A percentile compares a stretch with the other conserved stretches of the same genome.
These are phyloP conservation scores for Periconia digitata DNA, from an alignment of 2,329 filamentous ascomycete species.

Conservation along the genomic window DNA sequence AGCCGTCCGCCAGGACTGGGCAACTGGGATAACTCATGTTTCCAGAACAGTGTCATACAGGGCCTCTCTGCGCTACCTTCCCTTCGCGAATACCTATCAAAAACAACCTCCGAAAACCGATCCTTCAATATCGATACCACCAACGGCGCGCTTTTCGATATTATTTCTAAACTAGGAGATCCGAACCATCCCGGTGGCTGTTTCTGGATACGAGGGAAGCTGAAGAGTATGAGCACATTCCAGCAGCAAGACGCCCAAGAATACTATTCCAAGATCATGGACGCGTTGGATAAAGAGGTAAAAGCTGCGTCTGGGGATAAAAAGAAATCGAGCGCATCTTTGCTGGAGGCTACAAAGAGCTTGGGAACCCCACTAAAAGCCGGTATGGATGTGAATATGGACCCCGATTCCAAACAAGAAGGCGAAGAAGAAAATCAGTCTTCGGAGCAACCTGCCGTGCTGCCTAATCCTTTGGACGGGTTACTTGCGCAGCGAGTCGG, in stretches of 20 bases:
- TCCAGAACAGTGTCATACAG: constrained; percentile 94
- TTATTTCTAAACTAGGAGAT: constrained; percentile 72
- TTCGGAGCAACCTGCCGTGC: constrained; percentile 16
- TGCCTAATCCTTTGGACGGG: constrained; percentile 82
- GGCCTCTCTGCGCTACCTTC: constrained; percentile 71
- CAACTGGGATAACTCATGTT: constrained; percentile 95
- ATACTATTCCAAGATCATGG: constrained; percentile 88
- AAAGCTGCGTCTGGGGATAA: constrained; percentile 48
- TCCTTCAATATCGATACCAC: constrained; percentile 47
- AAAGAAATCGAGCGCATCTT: constrained; percentile 42
- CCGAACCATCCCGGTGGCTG: constrained; percentile 70
- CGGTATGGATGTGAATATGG: constrained; percentile 5
- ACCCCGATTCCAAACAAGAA: not conserved
- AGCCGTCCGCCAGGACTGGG: constrained; percentile 65
- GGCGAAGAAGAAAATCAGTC: constrained; percentile 1
- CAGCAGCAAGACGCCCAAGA: constrained; percentile 98
- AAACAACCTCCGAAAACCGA: constrained; percentile 33
- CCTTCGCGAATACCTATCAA: constrained; percentile 65
- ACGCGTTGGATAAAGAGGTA: constrained; percentile 80
- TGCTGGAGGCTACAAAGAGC: constrained; percentile 27
- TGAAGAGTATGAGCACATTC: constrained; percentile 93
- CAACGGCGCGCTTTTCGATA: constrained; percentile 60
- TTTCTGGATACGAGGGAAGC: constrained; percentile 76
- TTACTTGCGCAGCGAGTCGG: constrained; percentile 85
- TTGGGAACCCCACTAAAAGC: constrained; percentile 12